Percentiles rank a stretch among this genome's conserved stretches.
Evolutionary conservation across 1,284 basidiomycete genomes (phyloP).

Genomic region (Ceratobasidium sp.): DNA sequence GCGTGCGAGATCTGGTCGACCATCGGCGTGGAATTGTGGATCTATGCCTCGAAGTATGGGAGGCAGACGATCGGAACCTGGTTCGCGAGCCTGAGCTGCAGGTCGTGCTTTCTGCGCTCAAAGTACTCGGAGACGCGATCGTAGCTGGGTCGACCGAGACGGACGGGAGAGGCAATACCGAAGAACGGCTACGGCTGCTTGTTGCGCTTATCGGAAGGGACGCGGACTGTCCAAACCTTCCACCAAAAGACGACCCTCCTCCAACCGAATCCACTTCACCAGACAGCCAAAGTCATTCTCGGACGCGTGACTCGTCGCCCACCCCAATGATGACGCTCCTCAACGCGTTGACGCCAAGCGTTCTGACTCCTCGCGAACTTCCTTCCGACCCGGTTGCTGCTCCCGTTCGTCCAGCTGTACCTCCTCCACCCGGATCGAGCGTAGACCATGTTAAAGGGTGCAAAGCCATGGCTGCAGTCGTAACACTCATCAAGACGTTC

Average conservation of each 20-base stretch:
- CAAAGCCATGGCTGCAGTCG: conserved; percentile 50
- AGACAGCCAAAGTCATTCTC: conserved; percentile 4
- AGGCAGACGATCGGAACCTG: conserved; percentile 29
- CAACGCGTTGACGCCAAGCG: conserved; percentile 19
- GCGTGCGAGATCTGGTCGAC: conserved; percentile 39
- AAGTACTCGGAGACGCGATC: conserved; percentile 39
- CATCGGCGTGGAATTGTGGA: conserved; percentile 37
- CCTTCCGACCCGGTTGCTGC: not conserved
- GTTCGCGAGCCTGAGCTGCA: conserved; percentile 23
- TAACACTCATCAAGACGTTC: conserved; percentile 55
- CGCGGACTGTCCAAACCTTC: not conserved
- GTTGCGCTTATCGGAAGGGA: conserved; percentile 10
- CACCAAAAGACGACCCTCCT: not conserved
- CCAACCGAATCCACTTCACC: conserved; percentile 4
- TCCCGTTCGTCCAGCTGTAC: not conserved
- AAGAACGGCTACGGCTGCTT: conserved; percentile 27
- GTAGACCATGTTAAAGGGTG: conserved; percentile 41
- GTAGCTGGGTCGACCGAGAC: conserved; percentile 39
- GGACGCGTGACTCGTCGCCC: conserved; percentile 29
- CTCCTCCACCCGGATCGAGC: conserved; percentile 4
- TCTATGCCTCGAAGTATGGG: conserved; percentile 39
- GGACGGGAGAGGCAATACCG: conserved; percentile 26
- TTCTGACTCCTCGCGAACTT: conserved; percentile 1
- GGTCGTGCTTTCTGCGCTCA: conserved; percentile 17
- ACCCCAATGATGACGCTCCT: conserved; percentile 32